Conservation (phyloP, 2,329 filamentous ascomycete genomes). For the Fusarium buxicola region DNA sequence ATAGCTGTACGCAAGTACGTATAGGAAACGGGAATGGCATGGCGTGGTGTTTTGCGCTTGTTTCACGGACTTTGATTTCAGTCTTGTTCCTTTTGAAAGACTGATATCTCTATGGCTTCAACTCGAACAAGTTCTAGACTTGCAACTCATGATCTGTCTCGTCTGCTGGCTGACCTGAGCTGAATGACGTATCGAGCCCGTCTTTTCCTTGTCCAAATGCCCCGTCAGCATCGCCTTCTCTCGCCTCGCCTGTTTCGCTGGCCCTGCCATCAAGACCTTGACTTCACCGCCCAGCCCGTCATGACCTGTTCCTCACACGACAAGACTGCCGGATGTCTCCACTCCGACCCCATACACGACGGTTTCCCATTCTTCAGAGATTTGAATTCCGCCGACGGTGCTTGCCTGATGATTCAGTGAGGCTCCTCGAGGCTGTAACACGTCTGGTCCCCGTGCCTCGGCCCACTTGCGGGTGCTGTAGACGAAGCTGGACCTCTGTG, state of each 20-base stretch:
- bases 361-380: neutral
- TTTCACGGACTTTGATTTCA: constrained; percentile 5
- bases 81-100: neutral
- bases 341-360: neutral
- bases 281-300: constrained; percentile 23
- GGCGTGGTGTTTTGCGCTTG: constrained; percentile 20
- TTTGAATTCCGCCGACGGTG: constrained; percentile 1
- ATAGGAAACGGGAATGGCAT: constrained; percentile 14
- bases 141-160: neutral
- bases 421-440: neutral
- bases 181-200: no score
- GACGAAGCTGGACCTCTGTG: no score
- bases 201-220: neutral
- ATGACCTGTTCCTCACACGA: constrained; percentile 40
- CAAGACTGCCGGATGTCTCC: constrained; percentile 5
- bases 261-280: neutral
- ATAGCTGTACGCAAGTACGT: constrained; percentile 4
- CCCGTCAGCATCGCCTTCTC: no score
- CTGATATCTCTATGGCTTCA: neutral
- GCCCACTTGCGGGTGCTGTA: no score
- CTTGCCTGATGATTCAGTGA: no score
- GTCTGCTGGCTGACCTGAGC: no score
- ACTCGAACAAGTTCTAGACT: neutral
- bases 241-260: neutral
- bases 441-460: neutral